phyloP scores from a whole-genome alignment of 1,284 basidiomycete species.

The Malassezia cuniculi region DNA sequence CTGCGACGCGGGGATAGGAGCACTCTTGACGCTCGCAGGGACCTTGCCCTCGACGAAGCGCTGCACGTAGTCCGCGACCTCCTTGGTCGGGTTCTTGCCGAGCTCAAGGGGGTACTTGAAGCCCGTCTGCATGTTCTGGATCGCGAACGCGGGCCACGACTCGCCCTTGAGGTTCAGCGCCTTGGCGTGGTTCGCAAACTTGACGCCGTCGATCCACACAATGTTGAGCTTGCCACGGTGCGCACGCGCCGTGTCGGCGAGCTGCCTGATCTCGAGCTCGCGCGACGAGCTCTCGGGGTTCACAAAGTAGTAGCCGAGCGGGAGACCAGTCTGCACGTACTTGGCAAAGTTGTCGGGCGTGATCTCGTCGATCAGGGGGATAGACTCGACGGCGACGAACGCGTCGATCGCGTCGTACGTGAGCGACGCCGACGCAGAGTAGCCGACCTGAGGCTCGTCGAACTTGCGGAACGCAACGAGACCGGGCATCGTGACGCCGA shows the following conservation, averaged over 20 bases:
- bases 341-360: constrained; percentile 80
- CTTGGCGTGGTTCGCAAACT: constrained; percentile 86
- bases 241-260: constrained; percentile 65
- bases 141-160: constrained; percentile 84
- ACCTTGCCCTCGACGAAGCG: constrained; percentile 63
- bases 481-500: constrained; percentile 65
- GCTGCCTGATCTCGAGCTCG: constrained; percentile 56
- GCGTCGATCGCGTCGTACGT: constrained; percentile 51
- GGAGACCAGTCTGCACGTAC: constrained; percentile 70
- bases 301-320: constrained; percentile 87
- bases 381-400: constrained; percentile 66
- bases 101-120: constrained; percentile 74
- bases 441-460: constrained; percentile 63
- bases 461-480: constrained; percentile 85
- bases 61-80: constrained; percentile 53
- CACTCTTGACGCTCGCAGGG: constrained; percentile 74
- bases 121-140: constrained; percentile 71
- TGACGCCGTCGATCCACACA: constrained; percentile 92
- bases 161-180: constrained; percentile 66
- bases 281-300: constrained; percentile 63
- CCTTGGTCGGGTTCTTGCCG: constrained; percentile 52
- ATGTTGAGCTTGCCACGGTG: constrained; percentile 85
- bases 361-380: constrained; percentile 85
- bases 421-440: constrained; percentile 47
- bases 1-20: constrained; percentile 70